Base-by-base conservation (phyloP, 2,329 filamentous ascomycete genomes). In the Alternaria angustiovoidea region DNA sequence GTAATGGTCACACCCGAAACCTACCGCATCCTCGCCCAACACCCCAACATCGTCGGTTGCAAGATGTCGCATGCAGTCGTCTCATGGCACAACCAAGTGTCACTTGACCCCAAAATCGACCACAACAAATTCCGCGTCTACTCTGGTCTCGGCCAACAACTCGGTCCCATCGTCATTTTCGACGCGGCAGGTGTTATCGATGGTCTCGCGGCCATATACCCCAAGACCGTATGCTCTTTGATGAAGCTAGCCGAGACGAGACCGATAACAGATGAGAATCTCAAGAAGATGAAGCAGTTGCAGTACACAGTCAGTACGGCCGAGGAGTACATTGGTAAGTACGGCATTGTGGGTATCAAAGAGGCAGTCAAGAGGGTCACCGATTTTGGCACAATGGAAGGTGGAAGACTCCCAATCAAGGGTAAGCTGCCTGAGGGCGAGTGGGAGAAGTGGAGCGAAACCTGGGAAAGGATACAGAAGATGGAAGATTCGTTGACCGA, bases 31-130 rank as follows among this genome's bases (percentile, higher is more conserved):
- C 85, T 91, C 26, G 82, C 88, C 7, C 79, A 83, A 55, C 88
- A 90, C 72, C 83, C 86, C 30, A 90, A 90, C 70, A 89, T 90
- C 59, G 88, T 90, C 4, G 88, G 88, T 51, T 89, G 86, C 78
- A 91, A 91, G 78, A 85, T 91, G 67, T 90, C 87, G 0, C 88
- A 91, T 73, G 88, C 87, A 51, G 87, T 89, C 71, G 82, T 90
- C 47, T 88, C 87, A n/a, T 82, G 85, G 67, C 87, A 89, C 72
- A 82, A 85, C 5, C 85, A 89, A 73, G 84, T 90, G 59, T 86
- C 86, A 4, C 81, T 84, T 4, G 85, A 84, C 67, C 88, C 88
- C 0, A 73, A 80, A 48, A 88, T 90, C 70, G 85, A 89, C 74
- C 83, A 86, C 68, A 70, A 76, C 2, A 78, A 83, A 47, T 90